Conservation (phyloP, 352 stramenopile species). For the Phytopythium chamaehyphon region DNA sequence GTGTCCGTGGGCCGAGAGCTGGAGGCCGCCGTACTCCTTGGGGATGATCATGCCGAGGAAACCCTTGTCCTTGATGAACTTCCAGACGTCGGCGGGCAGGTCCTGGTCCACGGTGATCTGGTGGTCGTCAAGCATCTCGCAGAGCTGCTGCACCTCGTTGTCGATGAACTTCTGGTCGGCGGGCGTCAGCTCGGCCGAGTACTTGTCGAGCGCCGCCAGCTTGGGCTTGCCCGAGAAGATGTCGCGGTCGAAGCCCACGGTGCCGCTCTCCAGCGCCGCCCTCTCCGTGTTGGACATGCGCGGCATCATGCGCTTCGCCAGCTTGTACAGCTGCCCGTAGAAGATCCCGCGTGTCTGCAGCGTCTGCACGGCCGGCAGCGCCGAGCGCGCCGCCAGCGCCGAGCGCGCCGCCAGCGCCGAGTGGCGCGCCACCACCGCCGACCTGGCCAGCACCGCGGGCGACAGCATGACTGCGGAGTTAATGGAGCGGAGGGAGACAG, state of each 20-base stretch:
- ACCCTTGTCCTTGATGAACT: conserved; percentile 95
- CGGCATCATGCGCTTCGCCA: conserved; percentile 94
- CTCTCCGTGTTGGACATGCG: conserved; percentile 95
- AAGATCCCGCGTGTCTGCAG: conserved; percentile 71
- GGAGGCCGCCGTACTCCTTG: conserved; percentile 92
- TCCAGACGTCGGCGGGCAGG: conserved; percentile 90
- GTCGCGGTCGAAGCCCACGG: conserved; percentile 97
- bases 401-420: conserved; percentile 17
- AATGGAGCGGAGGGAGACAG: not conserved
- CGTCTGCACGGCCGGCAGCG: conserved; percentile 46
- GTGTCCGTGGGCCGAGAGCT: conserved; percentile 90
- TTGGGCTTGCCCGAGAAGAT: conserved; percentile 95
- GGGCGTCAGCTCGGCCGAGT: conserved; percentile 88
- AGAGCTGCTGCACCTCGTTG: conserved; percentile 95
- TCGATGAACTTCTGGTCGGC: conserved; percentile 96
- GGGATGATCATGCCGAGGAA: conserved; percentile 99
- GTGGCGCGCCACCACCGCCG: conserved; percentile 16
- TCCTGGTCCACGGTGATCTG: conserved; percentile 90
- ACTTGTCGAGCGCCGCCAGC: conserved; percentile 92
- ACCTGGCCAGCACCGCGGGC: conserved; percentile 27
- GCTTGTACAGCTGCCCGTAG: conserved; percentile 90
- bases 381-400: conserved; percentile 15
- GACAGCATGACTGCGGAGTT: conserved; percentile 20
- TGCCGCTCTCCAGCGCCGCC: conserved; percentile 93
- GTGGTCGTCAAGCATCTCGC: conserved; percentile 96